Evolutionary conservation across 2,329 filamentous ascomycete genomes (phyloP).

Genomic region (Aspergillus tamarii): DNA sequence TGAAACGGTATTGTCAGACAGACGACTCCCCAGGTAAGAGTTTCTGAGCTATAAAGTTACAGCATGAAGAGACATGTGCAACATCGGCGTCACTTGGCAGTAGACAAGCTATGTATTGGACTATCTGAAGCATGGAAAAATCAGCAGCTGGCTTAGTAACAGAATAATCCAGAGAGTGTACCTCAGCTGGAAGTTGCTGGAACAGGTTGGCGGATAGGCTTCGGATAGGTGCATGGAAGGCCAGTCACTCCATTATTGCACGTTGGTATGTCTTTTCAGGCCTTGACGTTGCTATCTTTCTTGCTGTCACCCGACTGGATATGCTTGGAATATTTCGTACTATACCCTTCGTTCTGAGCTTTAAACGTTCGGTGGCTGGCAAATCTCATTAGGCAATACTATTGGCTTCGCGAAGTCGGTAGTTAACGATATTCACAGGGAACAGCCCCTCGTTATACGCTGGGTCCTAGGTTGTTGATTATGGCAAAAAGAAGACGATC

Average conservation of each 20-base stretch:
- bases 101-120: conserved; percentile 35
- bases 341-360: not conserved
- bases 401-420: too few relatives aligned
- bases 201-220: conserved; percentile 2
- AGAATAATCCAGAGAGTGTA: not conserved
- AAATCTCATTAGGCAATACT: too few relatives aligned
- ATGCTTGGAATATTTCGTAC: not conserved
- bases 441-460: not conserved
- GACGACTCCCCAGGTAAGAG: conserved; percentile 33
- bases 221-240: not conserved
- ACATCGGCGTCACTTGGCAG: conserved; percentile 37
- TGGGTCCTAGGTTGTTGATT: not conserved
- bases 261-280: not conserved
- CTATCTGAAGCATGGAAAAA: conserved; percentile 25
- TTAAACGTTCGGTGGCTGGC: not conserved
- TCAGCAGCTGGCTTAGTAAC: not conserved
- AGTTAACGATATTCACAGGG: too few relatives aligned
- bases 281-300: not conserved
- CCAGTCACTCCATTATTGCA: not conserved
- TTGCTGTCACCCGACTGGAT: not conserved
- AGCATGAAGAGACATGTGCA: conserved; percentile 31
- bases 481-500: not conserved
- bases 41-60: conserved; percentile 26
- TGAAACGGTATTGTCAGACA: conserved; percentile 41
- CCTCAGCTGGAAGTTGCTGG: conserved; percentile 18